Base-by-base conservation (phyloP, 2,329 filamentous ascomycete genomes). In the Monosporascus sp. region DNA sequence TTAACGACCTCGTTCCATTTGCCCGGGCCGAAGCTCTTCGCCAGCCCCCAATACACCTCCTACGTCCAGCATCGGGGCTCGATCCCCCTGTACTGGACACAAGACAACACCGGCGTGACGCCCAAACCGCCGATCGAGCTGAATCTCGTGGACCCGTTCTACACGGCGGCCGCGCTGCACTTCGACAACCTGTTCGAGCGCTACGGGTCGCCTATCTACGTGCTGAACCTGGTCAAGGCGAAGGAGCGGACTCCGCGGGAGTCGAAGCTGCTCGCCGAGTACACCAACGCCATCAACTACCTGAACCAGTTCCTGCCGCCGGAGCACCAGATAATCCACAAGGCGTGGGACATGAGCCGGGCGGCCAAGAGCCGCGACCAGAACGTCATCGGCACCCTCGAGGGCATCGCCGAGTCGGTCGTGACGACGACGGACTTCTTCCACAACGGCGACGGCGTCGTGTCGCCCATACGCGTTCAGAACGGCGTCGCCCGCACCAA, bases 281-380 rank as follows among this genome's bases (percentile, higher is more conserved):
- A 91, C 67, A 91, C 91, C 4, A 83, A 88, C 60, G 91, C 91
- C 5, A 87, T 97, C 58, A 82, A 86, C 43, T 99, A 99, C 63
- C 84, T 99, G 48, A 99, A 97, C 60, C 93, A 97, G 66, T 96
- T 95, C 54, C 76, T 99, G 2, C 93, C 94, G 0, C 73, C 79
- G 2, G 86, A 86, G 52, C 90, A 92, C 65, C 91, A 90, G 67
- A 96, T 99, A 50, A 84, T 93, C 9, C 93, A 99, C 69, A 91
- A 94, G 63, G 91, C 93, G 3, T 99, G 94, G 85, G 94, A 99
- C 68, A 99, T 99, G 94, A 96, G 92, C 57, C 82, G 94, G 54
- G 93, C 94, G 5, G 91, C 93, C 19, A 99, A 99, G 72, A 85
- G 87, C 62, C 86, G 89, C 37, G 92, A 94, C 53, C 89, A 95